phyloP scores from a whole-genome alignment of 1,284 basidiomycete species.

The Cutaneotrichosporon sp. region DNA sequence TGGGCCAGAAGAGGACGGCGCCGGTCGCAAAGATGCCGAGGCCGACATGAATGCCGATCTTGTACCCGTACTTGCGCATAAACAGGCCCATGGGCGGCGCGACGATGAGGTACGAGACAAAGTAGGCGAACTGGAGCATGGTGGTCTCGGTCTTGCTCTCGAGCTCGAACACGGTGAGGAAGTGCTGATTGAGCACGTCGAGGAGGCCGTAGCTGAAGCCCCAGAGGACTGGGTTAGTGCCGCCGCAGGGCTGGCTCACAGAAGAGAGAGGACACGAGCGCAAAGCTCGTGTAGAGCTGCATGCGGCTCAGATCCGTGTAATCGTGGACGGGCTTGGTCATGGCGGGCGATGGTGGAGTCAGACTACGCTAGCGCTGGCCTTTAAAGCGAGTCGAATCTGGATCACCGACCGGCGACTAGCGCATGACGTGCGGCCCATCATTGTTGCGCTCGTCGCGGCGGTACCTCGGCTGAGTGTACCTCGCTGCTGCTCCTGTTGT shows the following conservation, averaged over 20 bases:
- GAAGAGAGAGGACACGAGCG: slow-evolving; percentile 27
- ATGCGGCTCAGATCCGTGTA: slow-evolving; percentile 26
- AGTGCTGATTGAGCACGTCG: slow-evolving; percentile 29
- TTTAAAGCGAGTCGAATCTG: slow-evolving; percentile 4
- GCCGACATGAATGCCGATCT: slow-evolving; percentile 41
- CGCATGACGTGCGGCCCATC: too few relatives aligned
- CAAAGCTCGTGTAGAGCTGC: slow-evolving; percentile 25
- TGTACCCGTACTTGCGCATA: slow-evolving; percentile 43
- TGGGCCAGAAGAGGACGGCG: slow-evolving; percentile 42
- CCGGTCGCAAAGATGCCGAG: slow-evolving; percentile 34
- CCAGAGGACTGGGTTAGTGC: slow-evolving; percentile 24
- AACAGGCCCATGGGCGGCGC: slow-evolving; percentile 40
- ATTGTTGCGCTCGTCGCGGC: too few relatives aligned
- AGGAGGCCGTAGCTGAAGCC: slow-evolving; percentile 39
- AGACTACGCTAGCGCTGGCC: not conserved
- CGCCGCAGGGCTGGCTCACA: not conserved
- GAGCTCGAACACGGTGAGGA: slow-evolving; percentile 24
- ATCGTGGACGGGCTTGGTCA: slow-evolving; percentile 18
- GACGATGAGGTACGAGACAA: slow-evolving; percentile 32
- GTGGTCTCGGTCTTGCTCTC: slow-evolving; percentile 31
- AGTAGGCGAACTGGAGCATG: slow-evolving; percentile 44
- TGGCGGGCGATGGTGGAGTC: not conserved
- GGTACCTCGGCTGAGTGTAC: not conserved
- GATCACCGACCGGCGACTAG: not conserved
- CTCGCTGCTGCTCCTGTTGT: too few relatives aligned